These are phyloP conservation scores for Phyllosticta citrichinensis DNA, from an alignment of 2,329 filamentous ascomycete genomes.

Conservation along the genomic window DNA sequence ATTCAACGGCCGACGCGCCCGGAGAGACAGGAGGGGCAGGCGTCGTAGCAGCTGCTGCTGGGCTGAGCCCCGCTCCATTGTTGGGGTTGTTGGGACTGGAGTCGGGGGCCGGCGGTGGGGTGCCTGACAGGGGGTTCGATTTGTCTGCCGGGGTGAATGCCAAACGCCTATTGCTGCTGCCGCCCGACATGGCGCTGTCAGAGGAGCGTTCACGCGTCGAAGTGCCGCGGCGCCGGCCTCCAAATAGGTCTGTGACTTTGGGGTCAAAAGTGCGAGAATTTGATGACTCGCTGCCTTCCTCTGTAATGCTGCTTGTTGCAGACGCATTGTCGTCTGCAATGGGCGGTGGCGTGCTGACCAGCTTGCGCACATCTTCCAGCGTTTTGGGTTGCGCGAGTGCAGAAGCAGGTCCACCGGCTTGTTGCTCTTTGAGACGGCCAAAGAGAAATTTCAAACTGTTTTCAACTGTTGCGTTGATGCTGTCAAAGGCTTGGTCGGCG, in stretches of 20 bases:
- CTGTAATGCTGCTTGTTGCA: conserved; percentile 44
- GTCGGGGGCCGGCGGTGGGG: conserved; percentile 15
- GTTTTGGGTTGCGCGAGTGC: conserved; percentile 48
- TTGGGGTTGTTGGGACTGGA: conserved; percentile 11
- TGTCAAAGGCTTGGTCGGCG: conserved; percentile 86
- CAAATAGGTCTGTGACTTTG: conserved; percentile 57
- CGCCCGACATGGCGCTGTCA: conserved; percentile 59
- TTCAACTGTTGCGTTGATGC: conserved; percentile 79
- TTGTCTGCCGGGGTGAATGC: conserved; percentile 32
- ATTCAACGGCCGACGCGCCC: conserved; percentile 59
- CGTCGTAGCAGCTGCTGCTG: conserved; percentile 10
- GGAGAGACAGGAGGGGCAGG: conserved; percentile 13
- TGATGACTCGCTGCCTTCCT: conserved; percentile 21
- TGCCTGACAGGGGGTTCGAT: not conserved
- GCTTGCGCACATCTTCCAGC: conserved; percentile 80
- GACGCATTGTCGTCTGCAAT: conserved; percentile 42
- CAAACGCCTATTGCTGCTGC: conserved; percentile 48
- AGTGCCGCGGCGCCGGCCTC: conserved; percentile 43
- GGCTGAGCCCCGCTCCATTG: conserved; percentile 15
- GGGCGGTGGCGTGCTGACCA: conserved; percentile 59
- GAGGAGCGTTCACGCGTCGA: conserved; percentile 59
- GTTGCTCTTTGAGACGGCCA: conserved; percentile 70
- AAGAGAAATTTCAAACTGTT: conserved; percentile 91
- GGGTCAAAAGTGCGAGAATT: not conserved
- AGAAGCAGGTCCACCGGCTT: conserved; percentile 26